Evolutionary conservation across 2,329 filamentous ascomycete species (phyloP).

Genomic region (Cordyceps javanica): DNA sequence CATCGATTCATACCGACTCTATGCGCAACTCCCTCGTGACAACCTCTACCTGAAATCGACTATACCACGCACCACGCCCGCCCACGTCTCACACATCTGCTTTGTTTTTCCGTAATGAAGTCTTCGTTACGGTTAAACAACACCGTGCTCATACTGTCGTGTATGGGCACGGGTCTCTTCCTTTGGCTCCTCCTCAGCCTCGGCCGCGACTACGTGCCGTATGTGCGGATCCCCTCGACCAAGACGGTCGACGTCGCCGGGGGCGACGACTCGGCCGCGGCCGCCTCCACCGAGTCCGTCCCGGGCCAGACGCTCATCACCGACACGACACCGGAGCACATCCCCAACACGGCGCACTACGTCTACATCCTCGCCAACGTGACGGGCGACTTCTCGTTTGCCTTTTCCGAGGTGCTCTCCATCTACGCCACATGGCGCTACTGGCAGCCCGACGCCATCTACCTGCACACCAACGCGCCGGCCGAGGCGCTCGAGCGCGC

Average conservation of each 20-base stretch:
- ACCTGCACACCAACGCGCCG: constrained; percentile 21
- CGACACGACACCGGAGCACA: constrained; percentile 9
- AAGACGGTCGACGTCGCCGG: neutral
- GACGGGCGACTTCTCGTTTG: constrained; percentile 15
- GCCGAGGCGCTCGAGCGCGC: neutral
- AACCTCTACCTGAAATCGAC: neutral
- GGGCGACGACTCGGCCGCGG: neutral
- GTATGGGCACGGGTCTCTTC: neutral
- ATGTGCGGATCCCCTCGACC: neutral
- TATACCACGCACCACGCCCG: neutral
- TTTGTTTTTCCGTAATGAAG: neutral
- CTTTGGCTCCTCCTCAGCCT: constrained; percentile 1
- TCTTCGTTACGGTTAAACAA: neutral
- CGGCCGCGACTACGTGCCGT: neutral
- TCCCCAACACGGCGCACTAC: constrained; percentile 22
- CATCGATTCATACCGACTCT: neutral
- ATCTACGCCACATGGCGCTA: constrained; percentile 17
- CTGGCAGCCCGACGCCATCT: constrained; percentile 19
- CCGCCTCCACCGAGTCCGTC: neutral
- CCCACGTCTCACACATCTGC: neutral
- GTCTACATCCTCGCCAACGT: constrained; percentile 18
- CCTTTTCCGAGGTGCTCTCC: constrained; percentile 20
- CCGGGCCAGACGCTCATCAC: neutral
- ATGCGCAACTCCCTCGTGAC: neutral
- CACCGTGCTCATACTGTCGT: neutral